Evolutionary conservation across 2,329 filamentous ascomycete genomes (phyloP).

Genomic region (Calonectria naviculata): DNA sequence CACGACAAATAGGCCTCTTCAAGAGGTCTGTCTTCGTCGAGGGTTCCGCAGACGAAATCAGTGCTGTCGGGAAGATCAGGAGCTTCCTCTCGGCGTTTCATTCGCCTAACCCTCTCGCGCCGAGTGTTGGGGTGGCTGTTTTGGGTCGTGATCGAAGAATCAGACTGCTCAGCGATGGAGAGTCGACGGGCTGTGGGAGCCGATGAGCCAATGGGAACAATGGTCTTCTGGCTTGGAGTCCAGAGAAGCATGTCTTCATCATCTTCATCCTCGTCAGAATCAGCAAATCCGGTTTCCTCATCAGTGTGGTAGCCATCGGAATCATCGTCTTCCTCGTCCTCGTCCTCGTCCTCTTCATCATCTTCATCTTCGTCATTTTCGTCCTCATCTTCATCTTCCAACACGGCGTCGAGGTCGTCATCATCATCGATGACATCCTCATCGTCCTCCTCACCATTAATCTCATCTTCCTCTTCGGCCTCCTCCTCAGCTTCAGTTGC

Average conservation of each 20-base stretch:
- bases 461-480: slow-evolving; percentile 78
- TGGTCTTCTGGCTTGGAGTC: slow-evolving; percentile 58
- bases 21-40: slow-evolving; percentile 95
- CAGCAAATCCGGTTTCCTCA: slow-evolving; percentile 75
- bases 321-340: slow-evolving; percentile 66
- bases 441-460: slow-evolving; percentile 54
- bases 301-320: slow-evolving; percentile 81
- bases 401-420: slow-evolving; percentile 62
- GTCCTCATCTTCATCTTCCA: slow-evolving; percentile 63
- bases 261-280: slow-evolving; percentile 75
- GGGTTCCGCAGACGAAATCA: slow-evolving; percentile 97
- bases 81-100: slow-evolving; percentile 59
- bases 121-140: slow-evolving; percentile 51
- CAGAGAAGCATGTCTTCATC: slow-evolving; percentile 70
- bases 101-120: slow-evolving; percentile 39
- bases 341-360: slow-evolving; percentile 61
- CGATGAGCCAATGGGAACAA: slow-evolving; percentile 49
- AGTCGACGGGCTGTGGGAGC: slow-evolving; percentile 46
- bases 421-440: slow-evolving; percentile 62
- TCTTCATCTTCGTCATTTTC: slow-evolving; percentile 67
- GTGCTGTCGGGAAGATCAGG: slow-evolving; percentile 96
- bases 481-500: slow-evolving; percentile 94
- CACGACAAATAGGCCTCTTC: slow-evolving; percentile 93
- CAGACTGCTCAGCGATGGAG: slow-evolving; percentile 63
- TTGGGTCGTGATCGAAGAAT: slow-evolving; percentile 68